Percentiles rank a stretch among this genome's conserved stretches.
phyloP scores from a whole-genome alignment of 805 yeast species.

The Nakazawaea peltata region DNA sequence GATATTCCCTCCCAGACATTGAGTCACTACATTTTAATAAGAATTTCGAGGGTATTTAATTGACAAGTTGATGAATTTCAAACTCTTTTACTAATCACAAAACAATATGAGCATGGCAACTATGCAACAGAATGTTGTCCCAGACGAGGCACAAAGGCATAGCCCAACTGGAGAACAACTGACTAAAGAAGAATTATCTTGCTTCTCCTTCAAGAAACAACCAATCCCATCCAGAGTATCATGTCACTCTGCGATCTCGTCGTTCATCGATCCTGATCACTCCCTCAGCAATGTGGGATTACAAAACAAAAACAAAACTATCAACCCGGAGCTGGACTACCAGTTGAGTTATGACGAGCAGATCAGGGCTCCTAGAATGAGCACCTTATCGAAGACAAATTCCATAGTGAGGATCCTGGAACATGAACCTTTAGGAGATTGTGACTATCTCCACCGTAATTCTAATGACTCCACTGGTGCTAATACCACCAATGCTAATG shows the following conservation, averaged over 20 bases:
- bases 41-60: too few relatives aligned
- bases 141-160: too few relatives aligned
- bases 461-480: constrained; percentile 5
- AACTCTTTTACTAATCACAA: too few relatives aligned
- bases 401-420: constrained; percentile 9
- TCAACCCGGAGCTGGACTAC: constrained; percentile 1
- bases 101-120: too few relatives aligned
- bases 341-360: constrained; percentile 40
- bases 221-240: constrained; percentile 8
- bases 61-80: too few relatives aligned
- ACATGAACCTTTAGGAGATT: constrained; percentile 12
- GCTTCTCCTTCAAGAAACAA: constrained; percentile 10
- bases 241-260: constrained; percentile 9
- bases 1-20: too few relatives aligned
- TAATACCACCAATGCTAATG: not conserved
- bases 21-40: too few relatives aligned
- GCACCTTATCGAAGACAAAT: constrained; percentile 13
- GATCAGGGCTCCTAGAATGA: constrained; percentile 48
- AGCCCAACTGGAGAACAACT: not conserved
- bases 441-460: constrained; percentile 8
- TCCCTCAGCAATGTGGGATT: not conserved
- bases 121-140: too few relatives aligned
- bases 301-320: too few relatives aligned
- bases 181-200: not conserved
- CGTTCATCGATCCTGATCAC: constrained; percentile 8